Evolutionary conservation across 78 protist species (phyloP).

Genomic region (Isochrysis galbana): DNA sequence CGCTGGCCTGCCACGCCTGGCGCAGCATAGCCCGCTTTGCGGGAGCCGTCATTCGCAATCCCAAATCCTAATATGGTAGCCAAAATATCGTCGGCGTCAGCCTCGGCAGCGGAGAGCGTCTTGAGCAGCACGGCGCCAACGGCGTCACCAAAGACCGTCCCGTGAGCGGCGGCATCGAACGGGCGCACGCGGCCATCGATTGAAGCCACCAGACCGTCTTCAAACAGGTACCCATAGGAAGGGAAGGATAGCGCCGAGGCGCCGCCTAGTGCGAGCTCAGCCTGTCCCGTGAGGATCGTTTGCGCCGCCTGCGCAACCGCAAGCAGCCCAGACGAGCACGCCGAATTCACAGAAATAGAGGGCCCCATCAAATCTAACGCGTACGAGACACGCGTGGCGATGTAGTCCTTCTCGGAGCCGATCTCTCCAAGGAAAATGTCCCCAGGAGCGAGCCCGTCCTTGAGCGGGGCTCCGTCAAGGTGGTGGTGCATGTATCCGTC

Average conservation of each 20-base stretch:
- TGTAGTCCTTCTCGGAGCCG: conserved; percentile 32
- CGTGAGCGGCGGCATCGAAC: conserved; percentile 31
- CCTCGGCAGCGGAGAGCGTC: neutral
- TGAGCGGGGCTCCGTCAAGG: conserved; percentile 10
- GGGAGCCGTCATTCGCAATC: conserved; percentile 44
- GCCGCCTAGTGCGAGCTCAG: conserved; percentile 1
- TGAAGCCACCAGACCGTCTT: conserved; percentile 21
- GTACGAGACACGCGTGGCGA: conserved; percentile 36
- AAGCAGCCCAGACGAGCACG: conserved; percentile 44
- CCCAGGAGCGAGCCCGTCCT: conserved; percentile 20
- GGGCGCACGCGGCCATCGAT: conserved; percentile 27
- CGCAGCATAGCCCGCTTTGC: conserved; percentile 44
- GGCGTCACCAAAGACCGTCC: conserved; percentile 37
- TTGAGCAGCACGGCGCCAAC: conserved; percentile 38
- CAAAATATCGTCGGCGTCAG: neutral
- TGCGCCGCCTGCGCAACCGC: conserved; percentile 24
- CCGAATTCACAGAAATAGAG: conserved; percentile 27
- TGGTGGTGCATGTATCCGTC: conserved; percentile 51
- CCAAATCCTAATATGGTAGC: neutral
- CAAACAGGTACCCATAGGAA: neutral
- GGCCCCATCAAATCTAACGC: conserved; percentile 44
- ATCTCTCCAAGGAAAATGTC: conserved; percentile 4
- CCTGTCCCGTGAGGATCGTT: neutral
- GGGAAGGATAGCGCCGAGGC: conserved; percentile 38
- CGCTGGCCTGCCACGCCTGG: conserved; percentile 41